These are phyloP conservation scores for Volvariella surrecta DNA, from an alignment of 1,284 basidiomycete species.

Conservation along the genomic window DNA sequence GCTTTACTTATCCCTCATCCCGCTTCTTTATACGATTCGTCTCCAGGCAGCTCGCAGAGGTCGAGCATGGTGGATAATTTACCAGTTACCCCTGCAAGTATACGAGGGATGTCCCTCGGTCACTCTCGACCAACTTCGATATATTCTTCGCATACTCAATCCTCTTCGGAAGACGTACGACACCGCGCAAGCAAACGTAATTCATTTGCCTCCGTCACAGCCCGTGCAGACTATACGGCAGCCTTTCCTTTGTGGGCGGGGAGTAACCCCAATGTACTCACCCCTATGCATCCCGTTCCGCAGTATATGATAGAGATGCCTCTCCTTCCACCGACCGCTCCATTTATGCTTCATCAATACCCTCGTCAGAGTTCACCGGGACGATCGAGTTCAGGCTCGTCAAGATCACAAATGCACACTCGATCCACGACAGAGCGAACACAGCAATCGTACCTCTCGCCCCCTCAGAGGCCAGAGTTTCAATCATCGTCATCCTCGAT, in stretches of 20 bases:
- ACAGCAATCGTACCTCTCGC: conserved; percentile 10
- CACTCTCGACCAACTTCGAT: conserved; percentile 45
- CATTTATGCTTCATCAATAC: conserved; percentile 62
- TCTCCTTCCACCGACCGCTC: conserved; percentile 62
- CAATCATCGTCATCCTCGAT: conserved; percentile 10
- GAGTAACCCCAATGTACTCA: conserved; percentile 21
- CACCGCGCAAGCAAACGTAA: conserved; percentile 30
- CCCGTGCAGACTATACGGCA: conserved; percentile 21
- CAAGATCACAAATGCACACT: conserved; percentile 14
- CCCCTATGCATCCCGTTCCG: conserved; percentile 22
- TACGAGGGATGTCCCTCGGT: conserved; percentile 12
- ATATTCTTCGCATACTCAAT: conserved; percentile 30
- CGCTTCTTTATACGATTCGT: conserved; percentile 19
- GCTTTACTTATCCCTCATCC: conserved; percentile 13
- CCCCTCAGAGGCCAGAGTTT: conserved; percentile 6
- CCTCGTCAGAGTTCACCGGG: conserved; percentile 22
- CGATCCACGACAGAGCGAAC: conserved; percentile 24
- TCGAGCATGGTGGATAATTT: conserved; percentile 32
- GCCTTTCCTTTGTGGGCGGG: conserved; percentile 31
- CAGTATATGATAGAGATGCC: conserved; percentile 44
- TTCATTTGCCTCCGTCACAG: conserved; percentile 28
- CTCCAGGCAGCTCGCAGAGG: conserved; percentile 43
- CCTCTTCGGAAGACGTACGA: conserved; percentile 51
- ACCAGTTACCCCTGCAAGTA: conserved; percentile 18
- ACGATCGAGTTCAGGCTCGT: conserved; percentile 18